These are phyloP conservation scores for Sergeia podlipaevii DNA, from an alignment of 208 protist genomes.

Conservation along the genomic window DNA sequence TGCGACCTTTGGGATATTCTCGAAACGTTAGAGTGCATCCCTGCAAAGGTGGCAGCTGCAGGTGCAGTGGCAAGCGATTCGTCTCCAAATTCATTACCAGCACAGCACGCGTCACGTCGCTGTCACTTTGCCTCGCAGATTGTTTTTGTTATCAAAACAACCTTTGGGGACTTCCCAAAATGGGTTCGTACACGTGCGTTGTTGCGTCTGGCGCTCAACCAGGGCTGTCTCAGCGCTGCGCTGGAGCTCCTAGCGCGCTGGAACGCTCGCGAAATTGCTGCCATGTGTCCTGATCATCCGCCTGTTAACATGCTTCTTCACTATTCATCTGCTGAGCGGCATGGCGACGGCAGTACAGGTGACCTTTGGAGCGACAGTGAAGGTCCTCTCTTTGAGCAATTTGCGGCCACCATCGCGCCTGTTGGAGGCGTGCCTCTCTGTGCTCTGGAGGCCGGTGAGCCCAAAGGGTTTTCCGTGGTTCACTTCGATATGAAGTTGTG, in stretches of 20 bases:
- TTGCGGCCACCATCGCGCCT: constrained; percentile 34
- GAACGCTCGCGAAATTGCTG: constrained; percentile 26
- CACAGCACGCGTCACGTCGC: constrained; percentile 18
- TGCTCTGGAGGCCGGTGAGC: constrained; percentile 37
- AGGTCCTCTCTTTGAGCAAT: constrained; percentile 46
- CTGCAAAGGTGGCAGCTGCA: constrained; percentile 12
- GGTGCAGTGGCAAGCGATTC: background rate
- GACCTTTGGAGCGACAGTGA: constrained; percentile 14
- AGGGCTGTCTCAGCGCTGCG: constrained; percentile 47
- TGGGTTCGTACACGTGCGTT: constrained; percentile 27
- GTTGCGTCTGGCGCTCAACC: constrained; percentile 54
- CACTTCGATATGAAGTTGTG: constrained; percentile 47
- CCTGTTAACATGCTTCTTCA: constrained; percentile 6
- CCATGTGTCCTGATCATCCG: constrained; percentile 23
- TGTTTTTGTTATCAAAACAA: constrained; percentile 33
- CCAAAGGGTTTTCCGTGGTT: constrained; percentile 24
- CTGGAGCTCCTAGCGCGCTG: constrained; percentile 57
- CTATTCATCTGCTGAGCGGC: constrained; percentile 2
- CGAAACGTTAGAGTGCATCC: constrained; percentile 32
- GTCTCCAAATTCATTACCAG: constrained; percentile 5
- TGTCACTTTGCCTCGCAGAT: constrained; percentile 54
- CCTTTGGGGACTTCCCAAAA: constrained; percentile 19
- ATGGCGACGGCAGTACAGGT: constrained; percentile 9
- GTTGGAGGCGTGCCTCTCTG: constrained; percentile 42
- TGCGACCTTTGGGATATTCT: constrained; percentile 57